Conservation (phyloP, 306 rosid genomes). For the Quercus glauca region DNA sequence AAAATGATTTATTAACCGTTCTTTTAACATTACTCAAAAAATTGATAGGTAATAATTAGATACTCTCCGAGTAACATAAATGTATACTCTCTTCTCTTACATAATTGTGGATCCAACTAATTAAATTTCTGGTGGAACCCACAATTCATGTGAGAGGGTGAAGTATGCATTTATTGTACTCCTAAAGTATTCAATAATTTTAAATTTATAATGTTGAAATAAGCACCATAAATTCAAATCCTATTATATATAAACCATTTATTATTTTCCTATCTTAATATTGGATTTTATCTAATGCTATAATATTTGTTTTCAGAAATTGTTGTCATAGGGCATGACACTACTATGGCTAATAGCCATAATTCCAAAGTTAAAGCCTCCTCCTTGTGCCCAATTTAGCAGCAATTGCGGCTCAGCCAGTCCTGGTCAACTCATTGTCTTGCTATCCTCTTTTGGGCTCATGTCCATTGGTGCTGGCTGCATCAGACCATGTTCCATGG, state of each 20-base stretch:
- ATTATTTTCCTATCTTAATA: no score
- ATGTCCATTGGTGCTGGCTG: conserved; percentile 63
- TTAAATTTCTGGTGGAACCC: accelerated
- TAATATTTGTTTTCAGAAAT: not conserved
- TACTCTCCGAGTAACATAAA: no score
- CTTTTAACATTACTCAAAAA: no score
- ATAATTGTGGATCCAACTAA: no score
- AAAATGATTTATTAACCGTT: no score
- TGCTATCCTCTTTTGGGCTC: conserved; percentile 31
- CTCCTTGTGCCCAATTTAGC: not conserved
- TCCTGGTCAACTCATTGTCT: not conserved
- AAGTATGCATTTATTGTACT: no score
- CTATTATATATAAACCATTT: no score
- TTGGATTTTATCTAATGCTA: not conserved
- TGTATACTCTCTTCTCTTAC: accelerated
- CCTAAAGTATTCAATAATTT: no score
- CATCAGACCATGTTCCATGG: conserved; percentile 54
- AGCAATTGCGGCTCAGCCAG: not conserved
- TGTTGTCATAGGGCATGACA: conserved; percentile 5
- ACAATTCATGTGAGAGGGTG: no score
- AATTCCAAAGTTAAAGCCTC: conserved; percentile 15
- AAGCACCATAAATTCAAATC: no score
- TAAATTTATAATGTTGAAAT: no score
- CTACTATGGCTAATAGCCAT: conserved; percentile 18
- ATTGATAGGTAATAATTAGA: no score